Evolutionary conservation across 129 eudicot genomes (phyloP), one percentile per base, ranked within the genome.

Genomic region (Flaveria linearis): DNA sequence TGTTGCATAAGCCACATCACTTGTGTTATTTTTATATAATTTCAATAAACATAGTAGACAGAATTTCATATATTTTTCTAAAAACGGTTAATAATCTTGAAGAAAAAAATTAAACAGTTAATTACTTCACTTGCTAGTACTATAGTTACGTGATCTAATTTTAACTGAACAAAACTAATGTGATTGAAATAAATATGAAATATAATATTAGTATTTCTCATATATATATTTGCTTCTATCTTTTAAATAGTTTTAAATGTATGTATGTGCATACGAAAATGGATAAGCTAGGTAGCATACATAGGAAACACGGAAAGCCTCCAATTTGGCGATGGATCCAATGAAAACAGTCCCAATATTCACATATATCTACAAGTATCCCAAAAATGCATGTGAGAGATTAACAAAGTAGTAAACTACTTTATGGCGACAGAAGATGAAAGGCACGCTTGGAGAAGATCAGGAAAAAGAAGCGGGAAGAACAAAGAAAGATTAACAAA

Each of bases 281-380:
- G 47, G 30, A 12, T 77, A 69, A 33, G 30, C 62, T 78, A 26
- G 43, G 71, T 60, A 70, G 42, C 77, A 78, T 70, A 78, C 55
- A 78, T 71, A 72, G 73, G 46, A 66, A 63, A 79, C 73, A 79
- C 53, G 52, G 83, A 49, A 62, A 63, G 18, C 55, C 30, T 42
- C 78, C 63, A 49, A 72, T 85, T 85, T 72, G 84, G 82, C 79
- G 88, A 78, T 75, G 88, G 88, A 85, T 85, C 86, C 88, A 78
- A 85, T 85, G 88, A 67, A 70, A 73, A 78, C 36, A 66, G 74
- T 69, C 77, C 26, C 77, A 20, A 36, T 50, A 36, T 50, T 64
- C 47, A 79, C 65, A 30, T 60, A 55, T 17, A 50, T 50, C 33
- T 57, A 78, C 43, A 15, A 58, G 20, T 18, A 69, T 78, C 23